Evolutionary conservation across 148 eudicot genomes (phyloP), one percentile per base, ranked within the genome.

Genomic region (Dianthus caryophyllus): DNA sequence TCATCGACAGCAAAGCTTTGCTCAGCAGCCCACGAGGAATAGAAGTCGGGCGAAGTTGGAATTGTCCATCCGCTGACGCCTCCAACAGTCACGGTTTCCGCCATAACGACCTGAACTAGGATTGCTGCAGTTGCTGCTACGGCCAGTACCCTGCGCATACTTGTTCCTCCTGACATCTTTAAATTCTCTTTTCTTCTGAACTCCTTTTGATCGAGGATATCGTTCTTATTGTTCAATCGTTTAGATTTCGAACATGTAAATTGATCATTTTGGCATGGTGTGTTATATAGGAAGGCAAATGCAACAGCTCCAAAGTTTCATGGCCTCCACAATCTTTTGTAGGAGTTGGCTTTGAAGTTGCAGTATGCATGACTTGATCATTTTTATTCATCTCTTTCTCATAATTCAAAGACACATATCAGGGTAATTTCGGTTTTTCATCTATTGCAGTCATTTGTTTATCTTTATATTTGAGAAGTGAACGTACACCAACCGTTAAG

Each of bases 11-110:
- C 39, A 21, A 74, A 70, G 26, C 31, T 78, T 1, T 78, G 55
- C 18, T 48, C 10, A 44, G 78, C 36, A 70, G 78, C 75, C 81
- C 81, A 78, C 1, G 15, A 44, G 44, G 80, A 14, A 43, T 77
- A 73, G 21, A 53, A 46, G 36, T 55, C 61, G 36, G 65, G 22
- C 17, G 62, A n/a, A 4, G 75, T 1, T 15, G 77, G 78, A 9
- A 47, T 9, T 0, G 0, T 9, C 78, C 81, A 78, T 2, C 69
- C 65, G 7, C 4, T 17, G 38, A 3, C 21, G 43, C 57, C 73
- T 46, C 81, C 81, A 8, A 78, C 81, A 1, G 38, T 2, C n/a
- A 52, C 6, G 1, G 8, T 29, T 8, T 30, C 18, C 2, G 75
- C 75, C 4, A 65, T 30, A 2, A 69, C 21, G 31, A 17, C 49